phyloP scores from a whole-genome alignment of 2,329 filamentous ascomycete species.

The Ceratocystis huliohia region DNA sequence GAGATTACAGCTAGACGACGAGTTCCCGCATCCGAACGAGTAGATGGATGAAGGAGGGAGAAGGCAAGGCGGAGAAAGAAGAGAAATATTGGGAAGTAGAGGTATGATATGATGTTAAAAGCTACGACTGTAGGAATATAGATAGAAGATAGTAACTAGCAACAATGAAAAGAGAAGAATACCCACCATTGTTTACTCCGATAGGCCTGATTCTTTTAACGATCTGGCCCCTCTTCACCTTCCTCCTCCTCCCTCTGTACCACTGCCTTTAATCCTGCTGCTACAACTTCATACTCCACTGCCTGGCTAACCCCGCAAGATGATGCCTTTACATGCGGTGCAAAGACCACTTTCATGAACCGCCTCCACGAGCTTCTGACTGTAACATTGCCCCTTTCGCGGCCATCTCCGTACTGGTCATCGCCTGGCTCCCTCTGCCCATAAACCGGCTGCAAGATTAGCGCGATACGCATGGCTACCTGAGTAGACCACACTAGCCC shows the following conservation, averaged over 20 bases:
- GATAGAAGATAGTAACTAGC: neutral
- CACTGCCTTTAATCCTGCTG: slow-evolving; percentile 44
- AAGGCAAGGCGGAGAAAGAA: neutral
- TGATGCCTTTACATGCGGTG: slow-evolving; percentile 53
- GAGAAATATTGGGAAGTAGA: neutral
- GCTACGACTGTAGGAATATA: slow-evolving; percentile 1
- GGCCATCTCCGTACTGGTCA: slow-evolving; percentile 33
- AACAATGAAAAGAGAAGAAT: slow-evolving; percentile 1
- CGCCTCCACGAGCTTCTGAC: slow-evolving; percentile 52
- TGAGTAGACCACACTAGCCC: slow-evolving; percentile 88
- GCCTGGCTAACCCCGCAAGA: slow-evolving; percentile 38
- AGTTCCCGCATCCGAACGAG: slow-evolving; percentile 59
- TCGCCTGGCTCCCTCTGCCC: slow-evolving; percentile 30
- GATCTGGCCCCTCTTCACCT: neutral
- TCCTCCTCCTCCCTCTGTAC: slow-evolving; percentile 1
- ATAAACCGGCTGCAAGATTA: slow-evolving; percentile 58
- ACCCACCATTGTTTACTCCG: neutral
- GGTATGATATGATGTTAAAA: neutral
- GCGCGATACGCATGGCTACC: slow-evolving; percentile 65
- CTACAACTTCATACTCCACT: slow-evolving; percentile 63
- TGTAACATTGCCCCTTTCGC: slow-evolving; percentile 25
- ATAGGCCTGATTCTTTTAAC: neutral
- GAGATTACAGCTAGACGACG: slow-evolving; percentile 76
- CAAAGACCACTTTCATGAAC: slow-evolving; percentile 83
- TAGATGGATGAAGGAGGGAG: slow-evolving; percentile 22